Base-by-base conservation (phyloP, 2,329 filamentous ascomycete genomes). In the Colletotrichum sp. region DNA sequence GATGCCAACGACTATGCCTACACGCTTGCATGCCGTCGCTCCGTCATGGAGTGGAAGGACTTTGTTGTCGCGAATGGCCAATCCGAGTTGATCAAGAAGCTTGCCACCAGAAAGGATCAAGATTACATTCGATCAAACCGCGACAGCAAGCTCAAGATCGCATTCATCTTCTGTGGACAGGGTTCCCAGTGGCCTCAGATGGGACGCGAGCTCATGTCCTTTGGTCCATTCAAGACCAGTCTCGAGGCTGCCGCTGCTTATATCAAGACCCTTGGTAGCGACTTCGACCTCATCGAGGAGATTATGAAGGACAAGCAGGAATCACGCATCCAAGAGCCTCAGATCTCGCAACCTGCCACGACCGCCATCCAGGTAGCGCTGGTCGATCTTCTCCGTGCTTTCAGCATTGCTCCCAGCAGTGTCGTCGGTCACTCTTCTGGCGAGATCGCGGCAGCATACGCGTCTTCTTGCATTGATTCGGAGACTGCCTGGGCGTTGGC, bases 361-460 rank as follows among this genome's bases (percentile, higher is more conserved):
- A 88, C 86, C 2, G 84, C 83, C 3, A 72, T 88, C 15, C 86
- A 88, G 52, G 78, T 88, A 30, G 86, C 86, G 5, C 80, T 87
- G 3, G 82, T 88, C 3, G 85, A 88, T 43, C 80, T 88, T 6
- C 77, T 88, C 6, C 67, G 71, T 10, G 82, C 82, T 4, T 81
- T 85, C 16, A 80, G 78, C 12, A 78, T 87, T 36, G 66, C 60
- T 1, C 84, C 86, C 3, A 76, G 74, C 8, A 78, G 81, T 21
- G 85, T 87, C 5, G 80, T 88, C 9, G 87, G 87, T 1, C 87
- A 89, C 76, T 88, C 87, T 1, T 88, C 87, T 1, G 87, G 87
- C 3, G 87, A 89, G 70, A 85, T 88, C 36, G 87, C 86, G 1
- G 87, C 87, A 8, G 86, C 87, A 1, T 87, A 85, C 70, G 85